These are phyloP conservation scores for Angophora floribunda DNA, from an alignment of 345 rosid genomes.

Conservation along the genomic window DNA sequence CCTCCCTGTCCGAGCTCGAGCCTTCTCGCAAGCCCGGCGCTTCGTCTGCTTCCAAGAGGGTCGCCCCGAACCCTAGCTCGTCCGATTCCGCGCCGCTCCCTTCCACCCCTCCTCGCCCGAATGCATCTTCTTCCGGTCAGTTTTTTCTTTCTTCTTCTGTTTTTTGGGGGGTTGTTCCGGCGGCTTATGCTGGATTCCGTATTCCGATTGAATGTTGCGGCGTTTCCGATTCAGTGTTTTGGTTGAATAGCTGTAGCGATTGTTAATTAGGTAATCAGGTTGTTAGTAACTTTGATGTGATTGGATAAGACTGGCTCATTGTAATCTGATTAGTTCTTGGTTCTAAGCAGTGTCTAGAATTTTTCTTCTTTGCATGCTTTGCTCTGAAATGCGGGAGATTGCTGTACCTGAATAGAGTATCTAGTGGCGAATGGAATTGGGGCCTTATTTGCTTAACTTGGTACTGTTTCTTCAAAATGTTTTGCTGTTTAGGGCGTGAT, in stretches of 20 bases:
- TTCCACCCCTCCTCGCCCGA: neutral
- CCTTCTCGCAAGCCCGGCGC: neutral
- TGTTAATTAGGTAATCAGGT: neutral
- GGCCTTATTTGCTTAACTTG: neutral
- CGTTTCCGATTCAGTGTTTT: neutral
- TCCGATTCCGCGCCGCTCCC: neutral
- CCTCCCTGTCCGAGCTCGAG: neutral
- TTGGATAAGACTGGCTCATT: neutral
- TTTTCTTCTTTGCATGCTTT: too few relatives aligned
- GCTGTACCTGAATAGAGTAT: neutral
- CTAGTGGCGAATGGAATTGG: neutral
- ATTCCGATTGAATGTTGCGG: neutral
- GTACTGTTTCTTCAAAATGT: neutral
- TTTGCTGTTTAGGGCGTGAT: constrained; percentile 1
- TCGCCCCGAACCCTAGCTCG: neutral
- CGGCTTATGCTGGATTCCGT: neutral
- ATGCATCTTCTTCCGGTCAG: neutral
- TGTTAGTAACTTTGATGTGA: neutral
- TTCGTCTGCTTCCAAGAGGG: neutral
- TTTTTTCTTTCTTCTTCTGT: neutral
- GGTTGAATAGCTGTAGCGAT: neutral
- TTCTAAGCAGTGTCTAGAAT: neutral
- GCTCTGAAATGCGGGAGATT: neutral
- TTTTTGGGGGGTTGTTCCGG: too few relatives aligned
- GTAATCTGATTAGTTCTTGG: neutral